A percentile compares a stretch with the other conserved stretches of the same genome.
These are phyloP conservation scores for Olyra latifolia DNA, from an alignment of 176 grass and related monocot genomes.

Conservation along the genomic window DNA sequence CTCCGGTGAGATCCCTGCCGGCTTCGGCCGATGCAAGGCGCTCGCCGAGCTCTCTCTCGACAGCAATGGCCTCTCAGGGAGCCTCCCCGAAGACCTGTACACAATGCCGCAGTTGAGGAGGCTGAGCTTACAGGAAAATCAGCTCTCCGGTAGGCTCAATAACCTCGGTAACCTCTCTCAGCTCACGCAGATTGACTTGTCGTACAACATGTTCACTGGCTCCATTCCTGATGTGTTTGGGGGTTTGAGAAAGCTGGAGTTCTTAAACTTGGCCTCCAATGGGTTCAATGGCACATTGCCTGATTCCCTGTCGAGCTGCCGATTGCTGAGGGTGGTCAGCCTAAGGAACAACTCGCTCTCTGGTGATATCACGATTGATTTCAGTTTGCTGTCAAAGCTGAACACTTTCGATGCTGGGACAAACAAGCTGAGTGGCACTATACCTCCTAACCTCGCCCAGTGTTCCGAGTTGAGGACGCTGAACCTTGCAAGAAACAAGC, in stretches of 20 bases:
- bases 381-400: conserved; percentile 40
- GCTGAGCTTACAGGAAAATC: conserved; percentile 62
- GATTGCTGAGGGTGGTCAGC: conserved; percentile 55
- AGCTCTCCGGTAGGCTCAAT: conserved; percentile 49
- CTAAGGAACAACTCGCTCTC: conserved; percentile 72
- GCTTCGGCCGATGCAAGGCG: conserved; percentile 46
- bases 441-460: conserved; percentile 42
- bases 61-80: conserved; percentile 55
- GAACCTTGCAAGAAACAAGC: conserved; percentile 80
- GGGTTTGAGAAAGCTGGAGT: conserved; percentile 54
- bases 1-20: conserved; percentile 49
- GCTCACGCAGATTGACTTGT: conserved; percentile 71
- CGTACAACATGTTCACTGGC: conserved; percentile 59
- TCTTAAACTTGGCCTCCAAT: conserved; percentile 53
- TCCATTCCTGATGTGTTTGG: conserved; percentile 76
- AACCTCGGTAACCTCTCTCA: conserved; percentile 62
- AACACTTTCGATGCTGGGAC: conserved; percentile 71
- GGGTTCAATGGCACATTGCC: conserved; percentile 58
- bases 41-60: conserved; percentile 67
- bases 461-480: conserved; percentile 65
- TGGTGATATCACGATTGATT: conserved; percentile 54
- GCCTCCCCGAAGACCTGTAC: conserved; percentile 68
- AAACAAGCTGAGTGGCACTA: conserved; percentile 59
- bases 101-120: conserved; percentile 36
- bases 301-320: conserved; percentile 53